Evolutionary conservation across 768 basidiomycete genomes (phyloP), one percentile per base, ranked within the genome.

Genomic region (Zangia roseola): DNA sequence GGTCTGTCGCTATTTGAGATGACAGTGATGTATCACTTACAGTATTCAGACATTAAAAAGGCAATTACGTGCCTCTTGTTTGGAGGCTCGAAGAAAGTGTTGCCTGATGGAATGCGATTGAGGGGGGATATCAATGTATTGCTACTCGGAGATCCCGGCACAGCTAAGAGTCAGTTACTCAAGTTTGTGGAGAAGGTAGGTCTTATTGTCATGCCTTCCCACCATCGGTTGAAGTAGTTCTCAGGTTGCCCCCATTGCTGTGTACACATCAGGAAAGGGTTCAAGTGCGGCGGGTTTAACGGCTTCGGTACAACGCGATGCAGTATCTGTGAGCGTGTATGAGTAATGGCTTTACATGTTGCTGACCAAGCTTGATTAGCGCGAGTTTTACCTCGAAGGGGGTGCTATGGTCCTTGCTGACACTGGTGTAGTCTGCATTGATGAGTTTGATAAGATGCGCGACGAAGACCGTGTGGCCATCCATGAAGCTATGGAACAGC

Each of bases 401-500:
- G 97, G 97, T 20, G 97, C 97, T 2, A 98, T 99, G 97, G 97
- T 99, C 6, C 82, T 98, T 31, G 97, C 97, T 1, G 97, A 99
- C 65, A 91, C 91, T 12, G 97, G 97, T 24, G 94, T 99, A 13
- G 97, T 98, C 33, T 98, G 97, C 63, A 99, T 99, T 62, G 97
- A 99, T 60, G 97, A 99, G 68, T 99, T 99, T 60, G 97, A 99
- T 72, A 99, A 99, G 75, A 99, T 99, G 97, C 79, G 95, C 33
- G 97, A 99, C 58, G 95, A 98, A 69, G 97, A 99, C 67, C 84
- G 97, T 47, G 97, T 98, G 5, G 97, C 97, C 0, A 98, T 98
- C 51, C 97, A 98, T 69, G 97, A 98, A 72, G 97, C 95, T 13
- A 99, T 99, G 97, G 97, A 99, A 62, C 97, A 99, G 63, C 95